These are phyloP conservation scores for Tripterygium wilfordii DNA, from an alignment of 177 flowering plant genomes.

Conservation along the genomic window DNA sequence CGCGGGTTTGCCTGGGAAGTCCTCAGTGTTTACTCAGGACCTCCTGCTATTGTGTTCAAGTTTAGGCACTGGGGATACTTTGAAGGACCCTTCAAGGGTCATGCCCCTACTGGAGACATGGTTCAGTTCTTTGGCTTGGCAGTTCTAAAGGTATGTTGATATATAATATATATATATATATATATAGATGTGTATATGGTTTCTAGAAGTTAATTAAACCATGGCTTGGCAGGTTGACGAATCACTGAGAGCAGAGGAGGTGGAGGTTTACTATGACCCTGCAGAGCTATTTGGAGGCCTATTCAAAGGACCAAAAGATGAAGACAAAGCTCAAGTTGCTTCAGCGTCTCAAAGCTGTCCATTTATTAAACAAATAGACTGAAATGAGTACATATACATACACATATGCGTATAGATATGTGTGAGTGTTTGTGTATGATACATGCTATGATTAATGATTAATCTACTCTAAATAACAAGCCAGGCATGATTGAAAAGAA, in stretches of 20 bases:
- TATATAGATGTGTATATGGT: too few species aligned
- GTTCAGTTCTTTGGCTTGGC: conserved; percentile 58
- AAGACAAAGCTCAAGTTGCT: not conserved
- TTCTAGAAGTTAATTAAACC: too few species aligned
- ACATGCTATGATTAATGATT: too few species aligned
- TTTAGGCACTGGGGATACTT: conserved; percentile 87
- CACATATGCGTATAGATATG: too few species aligned
- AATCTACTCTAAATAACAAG: too few species aligned
- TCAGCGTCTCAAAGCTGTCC: conserved; percentile 17
- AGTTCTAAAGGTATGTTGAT: conserved; percentile 42
- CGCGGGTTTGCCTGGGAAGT: conserved; percentile 90
- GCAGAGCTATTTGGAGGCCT: conserved; percentile 70
- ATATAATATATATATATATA: too few species aligned
- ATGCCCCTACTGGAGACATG: conserved; percentile 69
- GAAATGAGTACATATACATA: too few species aligned
- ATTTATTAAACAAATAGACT: too few species aligned
- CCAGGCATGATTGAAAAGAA: too few species aligned
- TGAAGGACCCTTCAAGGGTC: conserved; percentile 75
- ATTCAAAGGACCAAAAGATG: conserved; percentile 38
- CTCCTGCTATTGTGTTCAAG: conserved; percentile 70
- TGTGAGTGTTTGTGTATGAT: too few species aligned
- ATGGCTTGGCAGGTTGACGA: conserved; percentile 98
- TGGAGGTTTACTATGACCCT: conserved; percentile 79
- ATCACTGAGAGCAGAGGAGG: conserved; percentile 63
- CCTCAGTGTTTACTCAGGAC: conserved; percentile 54